Base-by-base conservation (phyloP, 2,329 filamentous ascomycete genomes). In the Raffaelea arxii region DNA sequence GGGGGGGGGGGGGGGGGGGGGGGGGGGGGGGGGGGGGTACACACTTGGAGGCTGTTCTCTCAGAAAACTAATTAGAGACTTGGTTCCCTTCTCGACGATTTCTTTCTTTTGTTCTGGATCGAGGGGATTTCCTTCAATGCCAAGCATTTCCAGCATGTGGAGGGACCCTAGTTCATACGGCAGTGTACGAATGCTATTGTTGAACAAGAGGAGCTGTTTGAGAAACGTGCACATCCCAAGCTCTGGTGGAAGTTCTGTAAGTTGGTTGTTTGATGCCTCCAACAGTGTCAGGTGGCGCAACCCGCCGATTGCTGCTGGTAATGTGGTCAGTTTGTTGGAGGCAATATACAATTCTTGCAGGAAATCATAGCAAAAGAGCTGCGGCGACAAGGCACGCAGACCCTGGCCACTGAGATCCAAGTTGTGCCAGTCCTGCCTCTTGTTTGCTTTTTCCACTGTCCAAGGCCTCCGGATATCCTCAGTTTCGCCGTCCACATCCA, bases 381-480 rank as follows among this genome's bases (percentile, higher is more conserved):
- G 78, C 9, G 78, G 69, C 1, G 89, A 82, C 25, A 98, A 72
- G 49, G 88, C 86, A 55, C 89, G 84, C 42, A 98, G 71, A 19
- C 91, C 91, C 68, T 97, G 92, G n/a, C 92, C 92, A 56, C 90
- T 92, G 62, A 97, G 83, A 65, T 98, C 92, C 56, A 98, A 73
- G 53, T 90, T 89, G 62, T 87, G 80, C 92, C 92, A 97, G 58
- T 90, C 84, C 63, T 95, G 85, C 53, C 83, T 72, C 57, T 81
- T 80, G 52, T 77, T 72, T 49, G 77, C 77, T 85, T 71, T 56
- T 83, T 83, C 56, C 82, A 75, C 40, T 74, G 78, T 49, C 77
- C 66, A 58, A 25, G 78, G 78, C 47, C 78, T 66, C 56, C 78
- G 72, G 55, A 75, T 70, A 55, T 80, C 77, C 41, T 74, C 74